A percentile compares a stretch with the other conserved stretches of the same genome.
Conservation (phyloP, 495 filamentous ascomycete genomes). For the Xylaria sp. region DNA sequence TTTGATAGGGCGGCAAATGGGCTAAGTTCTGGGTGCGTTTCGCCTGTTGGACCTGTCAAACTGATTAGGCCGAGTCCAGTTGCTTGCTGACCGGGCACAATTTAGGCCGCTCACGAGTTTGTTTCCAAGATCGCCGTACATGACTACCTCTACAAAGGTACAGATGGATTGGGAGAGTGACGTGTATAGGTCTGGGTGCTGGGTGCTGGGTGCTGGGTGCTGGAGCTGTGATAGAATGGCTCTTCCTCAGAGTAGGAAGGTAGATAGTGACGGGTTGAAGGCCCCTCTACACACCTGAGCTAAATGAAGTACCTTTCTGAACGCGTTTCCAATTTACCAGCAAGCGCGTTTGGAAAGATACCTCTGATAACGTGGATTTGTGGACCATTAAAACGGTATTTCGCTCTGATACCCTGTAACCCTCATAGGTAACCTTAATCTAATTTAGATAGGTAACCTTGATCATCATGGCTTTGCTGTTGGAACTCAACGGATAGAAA, state of each 20-base stretch:
- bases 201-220: too few relatives aligned
- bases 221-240: not conserved
- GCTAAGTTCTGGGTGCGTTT: constrained; percentile 91
- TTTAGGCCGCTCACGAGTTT: constrained; percentile 59
- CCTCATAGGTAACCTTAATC: not conserved
- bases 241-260: not conserved
- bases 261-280: not conserved
- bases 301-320: not conserved
- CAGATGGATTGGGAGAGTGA: not conserved
- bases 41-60: constrained; percentile 87
- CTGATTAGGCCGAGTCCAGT: constrained; percentile 32
- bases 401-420: not conserved
- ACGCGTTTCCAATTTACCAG: not conserved
- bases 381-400: not conserved
- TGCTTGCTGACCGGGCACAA: not conserved
- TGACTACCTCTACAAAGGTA: constrained; percentile 46
- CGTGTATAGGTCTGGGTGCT: not conserved
- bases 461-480: too few relatives aligned
- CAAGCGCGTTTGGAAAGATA: constrained; percentile 15
- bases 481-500: too few relatives aligned
- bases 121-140: constrained; percentile 93
- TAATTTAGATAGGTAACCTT: too few relatives aligned
- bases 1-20: constrained; percentile 91
- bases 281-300: not conserved
- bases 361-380: too few relatives aligned